Base-by-base conservation (phyloP, 2,329 filamentous ascomycete genomes). In the Aspergillus floridensis region DNA sequence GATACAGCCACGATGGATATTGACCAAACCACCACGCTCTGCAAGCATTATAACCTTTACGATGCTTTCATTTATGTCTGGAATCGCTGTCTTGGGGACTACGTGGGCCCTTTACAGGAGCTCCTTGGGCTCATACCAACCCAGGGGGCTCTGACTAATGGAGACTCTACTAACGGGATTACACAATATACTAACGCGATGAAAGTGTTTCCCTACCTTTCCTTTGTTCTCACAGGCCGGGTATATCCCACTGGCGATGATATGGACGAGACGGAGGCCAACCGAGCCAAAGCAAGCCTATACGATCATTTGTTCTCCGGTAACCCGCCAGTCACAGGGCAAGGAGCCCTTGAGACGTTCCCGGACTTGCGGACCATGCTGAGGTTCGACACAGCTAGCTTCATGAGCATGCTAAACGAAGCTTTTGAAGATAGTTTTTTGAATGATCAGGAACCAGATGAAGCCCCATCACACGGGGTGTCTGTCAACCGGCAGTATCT, bases 31-130 rank as follows among this genome's bases (percentile, higher is more conserved):
- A 97, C 93, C 0, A 84, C 85, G 12, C 81, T 99, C 24, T 99
- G 95, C 82, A 96, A 95, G 74, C 89, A 93, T 71, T 88, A 98
- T 73, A 86, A 89, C 65, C 83, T 99, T 4, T 99, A 97, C 71
- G 96, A 99, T 75, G 96, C 95, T 2, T 84, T 97, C 58, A 92
- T 96, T 48, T 97, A 98, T 72, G 90, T 99, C 57, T 99, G 95
- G 95, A 98, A 96, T 61, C 89, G 91, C 74, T 92, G 92, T 2
- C 80, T 99, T 29, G 81, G 82, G 62, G 96, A 99, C 74, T 97
- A 96, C 69, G 88, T 97, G 62, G 96, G 93, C 1, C 93, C 95
- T 1, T 81, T 98, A 58, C 88, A 92, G 66, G 92, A 97, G 62
- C 83, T 99, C 2, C 80, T 97, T 24, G 72, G 80, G 57, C 76